These are phyloP conservation scores for Monosporascus sp. DNA, from an alignment of 2,329 filamentous ascomycete species.

Conservation along the genomic window DNA sequence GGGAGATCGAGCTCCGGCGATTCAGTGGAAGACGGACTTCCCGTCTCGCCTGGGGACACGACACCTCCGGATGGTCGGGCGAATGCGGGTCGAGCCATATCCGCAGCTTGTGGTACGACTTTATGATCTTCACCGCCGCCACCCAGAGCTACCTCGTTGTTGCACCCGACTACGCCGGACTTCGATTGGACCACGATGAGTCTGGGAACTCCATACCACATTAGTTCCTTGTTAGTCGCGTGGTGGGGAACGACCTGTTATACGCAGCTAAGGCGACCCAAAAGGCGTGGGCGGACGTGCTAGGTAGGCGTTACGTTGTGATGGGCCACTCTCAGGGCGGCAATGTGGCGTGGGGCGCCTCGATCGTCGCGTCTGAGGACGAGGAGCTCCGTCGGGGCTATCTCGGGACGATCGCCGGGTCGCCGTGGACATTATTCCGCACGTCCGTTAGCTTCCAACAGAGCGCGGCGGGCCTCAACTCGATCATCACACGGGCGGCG, in stretches of 20 bases:
- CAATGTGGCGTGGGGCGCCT: conserved; percentile 1
- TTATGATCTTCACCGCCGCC: conserved; percentile 1
- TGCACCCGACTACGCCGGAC: conserved; percentile 4
- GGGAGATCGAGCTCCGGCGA: neutral
- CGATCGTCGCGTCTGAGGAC: neutral
- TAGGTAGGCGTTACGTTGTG: neutral
- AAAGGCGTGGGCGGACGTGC: neutral
- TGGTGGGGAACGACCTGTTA: neutral
- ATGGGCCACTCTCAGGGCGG: conserved; percentile 4
- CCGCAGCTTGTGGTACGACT: conserved; percentile 2
- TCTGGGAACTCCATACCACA: conserved; percentile 1
- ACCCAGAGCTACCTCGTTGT: conserved; percentile 3
- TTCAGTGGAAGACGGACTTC: neutral
- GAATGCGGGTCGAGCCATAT: conserved; percentile 3
- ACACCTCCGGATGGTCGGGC: conserved; percentile 1
- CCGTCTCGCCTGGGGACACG: conserved; percentile 5
- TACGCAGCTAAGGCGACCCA: conserved; percentile 2
- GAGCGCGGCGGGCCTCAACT: neutral
- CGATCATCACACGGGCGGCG: neutral
- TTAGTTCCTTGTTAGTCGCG: neutral
- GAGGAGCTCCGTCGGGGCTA: neutral
- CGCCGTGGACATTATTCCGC: neutral
- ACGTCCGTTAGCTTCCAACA: neutral
- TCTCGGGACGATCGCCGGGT: neutral
- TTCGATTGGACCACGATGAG: neutral